Evolutionary conservation across 257 asterid genomes (phyloP).

Genomic region (Eustoma russellianum): DNA sequence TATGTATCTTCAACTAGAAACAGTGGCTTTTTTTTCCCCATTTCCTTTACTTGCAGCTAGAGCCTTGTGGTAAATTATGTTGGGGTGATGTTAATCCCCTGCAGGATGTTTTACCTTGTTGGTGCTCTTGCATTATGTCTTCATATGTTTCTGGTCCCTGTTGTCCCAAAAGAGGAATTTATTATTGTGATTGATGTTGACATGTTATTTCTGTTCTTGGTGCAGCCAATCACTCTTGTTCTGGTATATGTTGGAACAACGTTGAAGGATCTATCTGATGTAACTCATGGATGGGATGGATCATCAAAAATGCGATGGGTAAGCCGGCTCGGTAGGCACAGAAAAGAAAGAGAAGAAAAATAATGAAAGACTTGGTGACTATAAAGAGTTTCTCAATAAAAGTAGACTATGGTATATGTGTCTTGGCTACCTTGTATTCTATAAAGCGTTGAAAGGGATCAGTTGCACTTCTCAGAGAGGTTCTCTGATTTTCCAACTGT

Average conservation of each 20-base stretch:
- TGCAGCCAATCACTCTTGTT: conserved; percentile 91
- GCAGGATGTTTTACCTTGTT: neutral
- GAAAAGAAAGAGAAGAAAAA: too few species aligned
- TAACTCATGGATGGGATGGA: conserved; percentile 92
- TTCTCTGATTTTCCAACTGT: too few species aligned
- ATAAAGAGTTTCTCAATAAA: too few species aligned
- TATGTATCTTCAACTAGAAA: conserved; percentile 13
- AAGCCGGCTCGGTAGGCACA: conserved; percentile 7
- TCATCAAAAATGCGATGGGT: conserved; percentile 90
- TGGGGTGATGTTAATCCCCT: neutral
- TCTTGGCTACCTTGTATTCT: neutral
- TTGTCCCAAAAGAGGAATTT: neutral
- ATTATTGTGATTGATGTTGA: conserved; percentile 1
- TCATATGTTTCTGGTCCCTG: neutral
- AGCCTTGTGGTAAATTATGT: neutral
- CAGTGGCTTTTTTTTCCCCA: neutral
- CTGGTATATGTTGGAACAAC: conserved; percentile 97
- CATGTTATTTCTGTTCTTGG: conserved; percentile 10
- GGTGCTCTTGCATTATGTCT: neutral
- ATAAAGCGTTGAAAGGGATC: too few species aligned
- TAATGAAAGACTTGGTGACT: too few species aligned
- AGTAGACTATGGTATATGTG: neutral
- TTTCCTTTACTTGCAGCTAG: neutral
- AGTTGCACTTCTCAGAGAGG: too few species aligned
- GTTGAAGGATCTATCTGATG: conserved; percentile 92